Conservation (phyloP, 2,329 filamentous ascomycete genomes). For the Teratosphaeria epicoccoides region DNA sequence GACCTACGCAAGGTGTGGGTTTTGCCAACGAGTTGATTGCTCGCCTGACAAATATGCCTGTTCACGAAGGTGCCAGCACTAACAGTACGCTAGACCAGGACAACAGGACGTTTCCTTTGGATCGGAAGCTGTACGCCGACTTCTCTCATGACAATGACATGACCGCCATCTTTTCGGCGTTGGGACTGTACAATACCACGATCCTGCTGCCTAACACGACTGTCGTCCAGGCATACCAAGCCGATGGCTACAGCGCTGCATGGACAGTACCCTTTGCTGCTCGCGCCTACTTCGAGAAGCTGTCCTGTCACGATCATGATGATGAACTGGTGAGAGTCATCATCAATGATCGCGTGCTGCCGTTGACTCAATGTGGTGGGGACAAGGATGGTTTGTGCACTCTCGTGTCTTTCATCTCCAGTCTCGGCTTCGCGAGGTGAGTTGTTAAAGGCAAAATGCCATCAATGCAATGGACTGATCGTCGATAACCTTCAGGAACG, state of each 20-base stretch:
- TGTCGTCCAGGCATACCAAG: conserved; percentile 41
- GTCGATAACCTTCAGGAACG: not conserved
- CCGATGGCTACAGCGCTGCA: conserved; percentile 60
- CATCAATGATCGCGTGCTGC: conserved; percentile 73
- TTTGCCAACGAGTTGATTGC: conserved; percentile 82
- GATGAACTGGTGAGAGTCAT: conserved; percentile 70
- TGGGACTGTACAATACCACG: conserved; percentile 67
- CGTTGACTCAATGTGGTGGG: conserved; percentile 57
- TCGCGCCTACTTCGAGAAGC: conserved; percentile 78
- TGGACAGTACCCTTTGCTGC: conserved; percentile 77
- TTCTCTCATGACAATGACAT: conserved; percentile 91
- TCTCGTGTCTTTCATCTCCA: conserved; percentile 60
- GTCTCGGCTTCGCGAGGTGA: conserved; percentile 58
- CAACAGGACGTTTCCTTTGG: conserved; percentile 61
- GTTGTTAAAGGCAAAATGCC: not conserved
- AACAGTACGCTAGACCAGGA: conserved; percentile 66
- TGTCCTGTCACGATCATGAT: conserved; percentile 50
- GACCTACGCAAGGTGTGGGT: conserved; percentile 75
- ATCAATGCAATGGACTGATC: not conserved
- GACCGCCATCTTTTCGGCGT: conserved; percentile 60
- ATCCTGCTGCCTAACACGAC: conserved; percentile 35
- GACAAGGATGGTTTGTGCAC: conserved; percentile 63
- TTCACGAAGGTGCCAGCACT: conserved; percentile 62
- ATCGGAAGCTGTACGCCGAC: conserved; percentile 62
- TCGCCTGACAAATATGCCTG: conserved; percentile 58